phyloP scores from a whole-genome alignment of 2,329 filamentous ascomycete genomes.

The Paracoccidioides lutzii region DNA sequence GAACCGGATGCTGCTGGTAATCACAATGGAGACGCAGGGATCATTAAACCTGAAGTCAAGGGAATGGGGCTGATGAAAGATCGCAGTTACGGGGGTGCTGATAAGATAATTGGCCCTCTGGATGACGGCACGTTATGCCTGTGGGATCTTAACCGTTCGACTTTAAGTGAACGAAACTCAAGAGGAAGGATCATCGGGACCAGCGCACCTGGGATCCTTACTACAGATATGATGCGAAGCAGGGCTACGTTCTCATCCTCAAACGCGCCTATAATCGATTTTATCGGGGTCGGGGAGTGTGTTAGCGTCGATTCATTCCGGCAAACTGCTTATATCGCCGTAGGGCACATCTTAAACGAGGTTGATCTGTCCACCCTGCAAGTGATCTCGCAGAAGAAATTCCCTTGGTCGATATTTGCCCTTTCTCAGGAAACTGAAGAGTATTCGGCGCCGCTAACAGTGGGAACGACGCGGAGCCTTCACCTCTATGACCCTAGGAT shows the following conservation, averaged over 20 bases:
- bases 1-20: slow-evolving; percentile 31
- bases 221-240: slow-evolving; percentile 56
- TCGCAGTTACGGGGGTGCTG: slow-evolving; percentile 38
- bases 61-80: slow-evolving; percentile 58
- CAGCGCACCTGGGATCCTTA: slow-evolving; percentile 56
- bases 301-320: slow-evolving; percentile 61
- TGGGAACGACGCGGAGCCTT: slow-evolving; percentile 70
- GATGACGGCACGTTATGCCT: slow-evolving; percentile 80
- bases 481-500: slow-evolving; percentile 67
- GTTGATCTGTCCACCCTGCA: slow-evolving; percentile 65
- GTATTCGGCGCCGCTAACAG: slow-evolving; percentile 58
- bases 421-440: slow-evolving; percentile 50
- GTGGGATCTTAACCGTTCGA: slow-evolving; percentile 54
- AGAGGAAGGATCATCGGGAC: slow-evolving; percentile 48
- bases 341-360: slow-evolving; percentile 64
- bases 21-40: slow-evolving; percentile 23
- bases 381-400: slow-evolving; percentile 55
- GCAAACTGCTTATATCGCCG: slow-evolving; percentile 64
- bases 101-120: slow-evolving; percentile 59
- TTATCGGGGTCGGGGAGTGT: slow-evolving; percentile 56
- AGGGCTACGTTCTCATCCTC: slow-evolving; percentile 13
- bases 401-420: slow-evolving; percentile 71
- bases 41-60: slow-evolving; percentile 49
- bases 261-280: slow-evolving; percentile 19
- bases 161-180: slow-evolving; percentile 14